phyloP scores from a whole-genome alignment of 2,329 filamentous ascomycete genomes.

The Tolypocladium tundrense region DNA sequence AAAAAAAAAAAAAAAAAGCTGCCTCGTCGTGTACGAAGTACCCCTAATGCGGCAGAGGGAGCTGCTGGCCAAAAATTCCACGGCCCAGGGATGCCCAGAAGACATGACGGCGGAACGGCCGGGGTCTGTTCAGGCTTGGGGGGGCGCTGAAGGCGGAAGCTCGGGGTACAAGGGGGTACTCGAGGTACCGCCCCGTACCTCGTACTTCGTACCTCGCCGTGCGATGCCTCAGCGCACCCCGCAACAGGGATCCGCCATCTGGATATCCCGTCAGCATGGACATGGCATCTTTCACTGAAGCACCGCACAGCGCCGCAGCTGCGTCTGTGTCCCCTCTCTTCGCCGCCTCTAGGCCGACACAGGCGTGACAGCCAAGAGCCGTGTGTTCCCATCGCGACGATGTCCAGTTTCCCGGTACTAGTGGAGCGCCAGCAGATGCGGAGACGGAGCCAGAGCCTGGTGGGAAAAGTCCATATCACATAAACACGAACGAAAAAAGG shows the following conservation, averaged over 20 bases:
- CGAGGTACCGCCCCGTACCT: background rate
- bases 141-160: background rate
- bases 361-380: background rate
- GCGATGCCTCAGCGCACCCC: background rate
- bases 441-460: background rate
- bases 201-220: background rate
- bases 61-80: background rate
- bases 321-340: background rate
- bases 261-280: conserved; percentile 1
- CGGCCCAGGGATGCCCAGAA: background rate
- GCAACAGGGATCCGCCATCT: conserved; percentile 12
- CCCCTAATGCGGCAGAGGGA: background rate
- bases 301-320: background rate
- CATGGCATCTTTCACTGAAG: background rate
- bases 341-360: background rate
- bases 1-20: too few species aligned
- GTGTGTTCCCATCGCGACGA: background rate
- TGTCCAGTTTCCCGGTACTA: background rate
- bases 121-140: background rate
- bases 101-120: background rate
- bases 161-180: background rate
- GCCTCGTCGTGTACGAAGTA: background rate
- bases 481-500: background rate
- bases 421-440: background rate
- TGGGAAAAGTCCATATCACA: too few species aligned